Percentiles rank a stretch among this genome's conserved stretches.
phyloP scores from a whole-genome alignment of 2,329 filamentous ascomycete species.

The Cryphonectria radicalis region DNA sequence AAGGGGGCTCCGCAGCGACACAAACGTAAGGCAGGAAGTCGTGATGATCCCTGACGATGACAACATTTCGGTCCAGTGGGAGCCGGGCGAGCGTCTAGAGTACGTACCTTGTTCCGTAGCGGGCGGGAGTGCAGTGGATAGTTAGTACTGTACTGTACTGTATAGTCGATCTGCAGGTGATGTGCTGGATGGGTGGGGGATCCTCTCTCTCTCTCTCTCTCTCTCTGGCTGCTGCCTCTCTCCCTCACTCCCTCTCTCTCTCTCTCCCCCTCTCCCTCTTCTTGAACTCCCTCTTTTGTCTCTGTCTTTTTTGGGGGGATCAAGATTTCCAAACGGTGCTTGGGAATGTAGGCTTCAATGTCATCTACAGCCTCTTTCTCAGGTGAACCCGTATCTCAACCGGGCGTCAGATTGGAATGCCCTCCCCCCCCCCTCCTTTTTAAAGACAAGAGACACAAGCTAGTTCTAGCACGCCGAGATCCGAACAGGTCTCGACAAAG shows the following conservation, averaged over 20 bases:
- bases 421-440: no score
- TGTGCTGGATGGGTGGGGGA: not conserved
- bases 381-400: not conserved
- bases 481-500: not conserved
- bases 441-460: not conserved
- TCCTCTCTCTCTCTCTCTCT: no score
- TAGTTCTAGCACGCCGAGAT: conserved; percentile 1
- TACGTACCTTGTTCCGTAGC: not conserved
- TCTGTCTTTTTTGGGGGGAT: no score
- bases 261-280: no score
- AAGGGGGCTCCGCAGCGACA: not conserved
- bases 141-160: not conserved
- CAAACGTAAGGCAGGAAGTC: not conserved
- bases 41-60: conserved; percentile 18
- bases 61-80: conserved; percentile 23
- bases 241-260: no score
- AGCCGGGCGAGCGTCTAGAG: not conserved
- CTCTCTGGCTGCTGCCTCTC: no score
- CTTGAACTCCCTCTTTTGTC: no score
- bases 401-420: not conserved
- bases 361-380: not conserved
- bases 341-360: no score
- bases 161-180: not conserved
- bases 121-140: no score
- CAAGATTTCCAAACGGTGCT: no score